Evolutionary conservation across 2,329 filamentous ascomycete species (phyloP), one percentile per base, ranked within the genome.

Genomic region (Hypoxylon sp.): DNA sequence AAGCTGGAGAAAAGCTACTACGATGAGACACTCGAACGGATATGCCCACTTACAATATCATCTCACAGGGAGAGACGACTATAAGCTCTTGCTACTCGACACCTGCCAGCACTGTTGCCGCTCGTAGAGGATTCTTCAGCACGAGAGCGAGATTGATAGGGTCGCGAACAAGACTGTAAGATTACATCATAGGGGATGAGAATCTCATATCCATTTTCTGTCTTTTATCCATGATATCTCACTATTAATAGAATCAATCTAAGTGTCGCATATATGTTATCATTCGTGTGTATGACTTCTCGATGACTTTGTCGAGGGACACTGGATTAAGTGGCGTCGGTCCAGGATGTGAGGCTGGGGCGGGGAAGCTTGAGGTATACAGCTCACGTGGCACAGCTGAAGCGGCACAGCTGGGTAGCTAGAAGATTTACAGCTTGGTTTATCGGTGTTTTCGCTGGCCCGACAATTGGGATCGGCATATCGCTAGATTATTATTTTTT

Each of bases 161-260:
- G 10, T 47, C 17, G 44, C 17, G 5, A 47, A 47, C 17, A 47
- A 24, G 44, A 19, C 22, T 39, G 42, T 22, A 46, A 22, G n/a
- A 47, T 47, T 19, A 24, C 44, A 47, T 47, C 44, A 47, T 47
- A 47, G 5, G 10, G 5, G 17, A 47, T 47, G 8, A 47, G 17
- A 47, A 47, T 47, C 44, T 9, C 17, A 47, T 47, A 14, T 47
- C 44, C 19, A 24, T 24, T 24, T 47, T 9, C 44, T 3, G 17
- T 47, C 44, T 47, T 8, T 22, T 22, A 4, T 11, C 17, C 17
- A 22, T 5, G 42, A 24, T 46, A 46, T 47, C 44, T 26, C 44
- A 26, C 19, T 47, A 47, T 47, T 47, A 47, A 47, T 47, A 47
- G 19, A 26, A 47, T 26, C 44, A 47, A 47, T 13, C 14, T 42